phyloP scores from a whole-genome alignment of 192 early-diverging fungal genomes.

The Coemansia sp. region DNA sequence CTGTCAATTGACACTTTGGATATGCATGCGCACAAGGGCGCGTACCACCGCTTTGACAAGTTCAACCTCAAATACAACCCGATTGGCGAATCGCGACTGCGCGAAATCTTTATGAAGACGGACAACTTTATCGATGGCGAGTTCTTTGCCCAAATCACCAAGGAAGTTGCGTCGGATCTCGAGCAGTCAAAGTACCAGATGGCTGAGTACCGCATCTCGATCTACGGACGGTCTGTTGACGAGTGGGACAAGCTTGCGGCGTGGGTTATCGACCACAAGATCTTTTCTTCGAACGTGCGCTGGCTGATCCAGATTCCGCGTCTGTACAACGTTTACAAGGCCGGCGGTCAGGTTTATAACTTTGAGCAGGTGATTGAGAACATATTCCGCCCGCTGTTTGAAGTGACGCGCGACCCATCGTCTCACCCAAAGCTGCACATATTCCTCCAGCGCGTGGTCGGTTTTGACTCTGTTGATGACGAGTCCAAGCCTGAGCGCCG shows the following conservation, averaged over 20 bases:
- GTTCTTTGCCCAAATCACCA: constrained; percentile 90
- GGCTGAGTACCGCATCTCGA: constrained; percentile 90
- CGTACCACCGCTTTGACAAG: constrained; percentile 95
- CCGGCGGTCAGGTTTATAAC: constrained; percentile 56
- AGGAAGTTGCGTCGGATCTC: constrained; percentile 86
- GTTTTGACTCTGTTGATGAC: constrained; percentile 93
- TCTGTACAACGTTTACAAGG: constrained; percentile 85
- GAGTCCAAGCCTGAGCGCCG: constrained; percentile 86
- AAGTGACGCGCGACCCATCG: constrained; percentile 83
- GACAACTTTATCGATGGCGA: constrained; percentile 86
- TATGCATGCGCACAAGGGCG: constrained; percentile 96
- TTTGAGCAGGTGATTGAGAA: constrained; percentile 81
- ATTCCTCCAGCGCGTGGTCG: constrained; percentile 91
- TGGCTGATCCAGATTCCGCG: constrained; percentile 94
- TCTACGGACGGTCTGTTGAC: constrained; percentile 78
- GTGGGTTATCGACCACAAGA: constrained; percentile 88
- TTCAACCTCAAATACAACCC: constrained; percentile 98
- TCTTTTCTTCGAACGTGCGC: constrained; percentile 89
- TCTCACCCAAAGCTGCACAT: constrained; percentile 88
- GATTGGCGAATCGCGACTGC: constrained; percentile 87
- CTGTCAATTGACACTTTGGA: constrained; percentile 92
- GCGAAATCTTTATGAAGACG: constrained; percentile 96
- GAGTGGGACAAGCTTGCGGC: constrained; percentile 96
- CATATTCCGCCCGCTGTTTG: constrained; percentile 87
- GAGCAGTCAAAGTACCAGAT: constrained; percentile 94